These are phyloP conservation scores for Beauveria bassiana DNA, from an alignment of 2,329 filamentous ascomycete genomes.

Conservation along the genomic window DNA sequence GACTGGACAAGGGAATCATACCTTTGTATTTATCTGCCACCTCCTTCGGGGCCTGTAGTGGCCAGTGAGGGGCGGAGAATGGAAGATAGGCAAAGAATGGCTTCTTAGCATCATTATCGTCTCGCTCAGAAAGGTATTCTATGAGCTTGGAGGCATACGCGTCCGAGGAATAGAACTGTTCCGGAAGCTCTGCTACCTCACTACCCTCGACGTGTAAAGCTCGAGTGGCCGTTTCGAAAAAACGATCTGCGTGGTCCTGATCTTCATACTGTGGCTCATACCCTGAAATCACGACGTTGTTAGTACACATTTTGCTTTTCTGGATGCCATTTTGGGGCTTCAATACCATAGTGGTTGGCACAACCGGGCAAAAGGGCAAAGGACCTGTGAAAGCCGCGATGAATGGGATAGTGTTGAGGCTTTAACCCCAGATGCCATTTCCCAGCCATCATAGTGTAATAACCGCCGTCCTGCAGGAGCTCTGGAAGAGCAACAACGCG, in stretches of 20 bases:
- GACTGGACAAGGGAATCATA: neutral
- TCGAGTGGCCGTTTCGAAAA: constrained; percentile 22
- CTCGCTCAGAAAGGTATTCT: constrained; percentile 43
- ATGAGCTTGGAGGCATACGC: constrained; percentile 46
- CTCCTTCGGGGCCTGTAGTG: constrained; percentile 49
- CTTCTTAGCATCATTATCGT: constrained; percentile 22
- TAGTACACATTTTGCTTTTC: neutral
- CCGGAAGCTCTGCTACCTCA: constrained; percentile 29
- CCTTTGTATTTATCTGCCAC: constrained; percentile 50
- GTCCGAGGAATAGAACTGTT: constrained; percentile 47
- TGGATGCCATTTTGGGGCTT: neutral
- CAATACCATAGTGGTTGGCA: constrained; percentile 31
- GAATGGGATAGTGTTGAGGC: constrained; percentile 39
- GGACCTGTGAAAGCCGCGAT: constrained; percentile 46
- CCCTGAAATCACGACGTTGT: constrained; percentile 16
- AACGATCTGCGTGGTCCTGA: constrained; percentile 31
- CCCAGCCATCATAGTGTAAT: constrained; percentile 23
- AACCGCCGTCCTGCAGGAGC: constrained; percentile 23
- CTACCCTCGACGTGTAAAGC: constrained; percentile 26
- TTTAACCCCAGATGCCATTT: constrained; percentile 23
- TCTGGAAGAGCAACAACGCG: constrained; percentile 22
- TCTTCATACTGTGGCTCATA: constrained; percentile 37
- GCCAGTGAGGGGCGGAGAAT: constrained; percentile 58
- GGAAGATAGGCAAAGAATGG: constrained; percentile 55
- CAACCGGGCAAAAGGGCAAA: constrained; percentile 48